Base-by-base conservation (phyloP, 768 basidiomycete genomes). In the Sporobolomyces phaffii region DNA sequence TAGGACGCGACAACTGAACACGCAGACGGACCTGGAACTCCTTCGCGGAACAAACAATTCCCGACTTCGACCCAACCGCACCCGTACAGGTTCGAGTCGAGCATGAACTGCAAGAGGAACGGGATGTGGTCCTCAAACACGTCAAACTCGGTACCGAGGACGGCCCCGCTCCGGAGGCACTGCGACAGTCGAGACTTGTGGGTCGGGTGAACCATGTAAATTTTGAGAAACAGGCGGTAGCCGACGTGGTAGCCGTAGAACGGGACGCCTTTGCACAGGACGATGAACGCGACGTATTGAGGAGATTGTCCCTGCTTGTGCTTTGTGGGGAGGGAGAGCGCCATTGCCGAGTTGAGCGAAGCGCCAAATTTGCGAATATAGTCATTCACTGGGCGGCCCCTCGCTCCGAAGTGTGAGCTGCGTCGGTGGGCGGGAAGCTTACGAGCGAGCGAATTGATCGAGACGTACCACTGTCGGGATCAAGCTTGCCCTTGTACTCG, bases 201-300 rank as follows among this genome's bases (percentile, higher is more conserved):
- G 2, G 81, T 76, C 17, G 94, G 93, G 72, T 94, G 85, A 47
- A 81, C 81, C 48, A 91, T 77, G 72, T 85, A 80, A 53, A 99
- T 83, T 77, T 97, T 97, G 77, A 98, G 84, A 80, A 89, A 99
- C 11, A 91, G 91, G 8, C 83, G 81, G 73, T 91, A 88, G 31
- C 85, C 84, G 15, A 87, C 81, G 76, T 91, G 88, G 77, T 92
- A 98, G 13, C 96, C 93, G 78, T 98, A 98, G 78, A 98, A 96
- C 75, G 88, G 87, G 22, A 91, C 80, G n/a, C 91, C 96, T 78
- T 98, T 98, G 69, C 92, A 89, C 56, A 93, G 81, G 51, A 90
- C 76, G 44, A 96, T 82, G 28, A 86, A 86, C 18, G 89, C 87
- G 64, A 81, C 78, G 65, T 77, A 79, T 28, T 80, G 75, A 1